Base-by-base conservation (phyloP, 2,329 filamentous ascomycete species). In the Fusarium continuum region DNA sequence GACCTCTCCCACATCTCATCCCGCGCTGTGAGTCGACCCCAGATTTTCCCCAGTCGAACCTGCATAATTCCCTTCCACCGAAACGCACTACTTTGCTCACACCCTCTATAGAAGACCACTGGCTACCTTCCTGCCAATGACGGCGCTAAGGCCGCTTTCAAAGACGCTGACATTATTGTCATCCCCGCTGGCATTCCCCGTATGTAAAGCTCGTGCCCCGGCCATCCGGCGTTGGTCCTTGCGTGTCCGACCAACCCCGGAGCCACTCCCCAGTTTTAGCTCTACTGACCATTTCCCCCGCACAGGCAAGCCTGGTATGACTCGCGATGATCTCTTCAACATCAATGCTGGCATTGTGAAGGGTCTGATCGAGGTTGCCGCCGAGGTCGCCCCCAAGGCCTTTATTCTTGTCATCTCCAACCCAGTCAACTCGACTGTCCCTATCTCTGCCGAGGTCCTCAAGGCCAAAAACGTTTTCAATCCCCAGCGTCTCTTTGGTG, bases 261-360 rank as follows among this genome's bases (percentile, higher is more conserved):
- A 55, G 44, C 52, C 55, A 41, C 49, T 59, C 35, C 53, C 55
- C 60, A 51, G 47, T 48, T 56, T 55, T 60, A 54, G 28, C 32
- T 56, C 44, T 59, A 65, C 69, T 70, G 55, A 70, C 60, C 38
- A 47, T 36, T 43, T 46, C 47, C 60, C 52, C 56, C 49, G 55
- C 57, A 56, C 67, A 97, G 94, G 94, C 82, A 98, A 98, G 87
- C 95, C 95, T 73, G 95, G 95, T 74, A 99, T 99, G 95, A 97
- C 91, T 79, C 93, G 95, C 83, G 95, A 99, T 74, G 95, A 98
- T 77, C 91, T 99, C 58, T 99, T 99, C 91, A 97, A 97, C 83
- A 97, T 97, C 85, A 99, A 99, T 79, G 95, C 95, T 61, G 92
- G 93, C 73, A 99, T 99, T 75, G 95, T 99, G 76, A 92, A 95